Percentiles rank a stretch among this genome's conserved stretches.
Evolutionary conservation across 352 stramenopile genomes (phyloP).

Genomic region (Sclerospora graminicola): DNA sequence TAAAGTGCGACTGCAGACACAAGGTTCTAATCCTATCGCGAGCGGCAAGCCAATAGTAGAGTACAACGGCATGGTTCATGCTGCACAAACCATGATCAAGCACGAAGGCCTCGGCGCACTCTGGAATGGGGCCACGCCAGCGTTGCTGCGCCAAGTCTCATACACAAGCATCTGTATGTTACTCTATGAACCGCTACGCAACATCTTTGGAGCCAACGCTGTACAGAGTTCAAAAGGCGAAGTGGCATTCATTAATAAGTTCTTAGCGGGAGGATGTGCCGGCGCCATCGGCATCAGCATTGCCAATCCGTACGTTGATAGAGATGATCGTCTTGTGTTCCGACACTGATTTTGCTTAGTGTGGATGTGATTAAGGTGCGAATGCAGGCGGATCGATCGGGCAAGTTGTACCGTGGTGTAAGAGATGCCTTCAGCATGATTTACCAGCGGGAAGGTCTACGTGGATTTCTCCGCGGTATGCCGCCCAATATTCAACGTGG

Average conservation of each 20-base stretch:
- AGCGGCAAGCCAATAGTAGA: conserved; percentile 27
- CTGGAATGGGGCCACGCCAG: conserved; percentile 69
- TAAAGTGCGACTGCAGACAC: conserved; percentile 76
- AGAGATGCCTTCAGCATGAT: conserved; percentile 60
- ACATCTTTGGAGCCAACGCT: conserved; percentile 52
- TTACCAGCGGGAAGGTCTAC: conserved; percentile 59
- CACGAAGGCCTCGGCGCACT: conserved; percentile 53
- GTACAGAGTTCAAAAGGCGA: conserved; percentile 26
- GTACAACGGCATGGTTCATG: conserved; percentile 74
- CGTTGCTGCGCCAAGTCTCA: conserved; percentile 75
- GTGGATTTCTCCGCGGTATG: conserved; percentile 73
- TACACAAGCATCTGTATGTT: conserved; percentile 85
- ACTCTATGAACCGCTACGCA: conserved; percentile 74
- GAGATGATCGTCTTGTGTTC: not conserved
- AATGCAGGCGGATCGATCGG: conserved; percentile 71
- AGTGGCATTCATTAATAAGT: conserved; percentile 68
- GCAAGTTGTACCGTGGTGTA: conserved; percentile 58
- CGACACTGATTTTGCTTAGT: conserved; percentile 18
- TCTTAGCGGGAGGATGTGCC: conserved; percentile 65
- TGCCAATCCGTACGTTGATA: conserved; percentile 68
- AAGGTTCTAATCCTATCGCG: conserved; percentile 26
- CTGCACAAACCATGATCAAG: conserved; percentile 48
- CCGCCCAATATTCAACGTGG: conserved; percentile 75
- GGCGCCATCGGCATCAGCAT: conserved; percentile 71
- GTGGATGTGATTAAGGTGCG: conserved; percentile 86